Base-by-base conservation (phyloP, 192 early-diverging fungal genomes). In the Rhizophlyctis rosea region DNA sequence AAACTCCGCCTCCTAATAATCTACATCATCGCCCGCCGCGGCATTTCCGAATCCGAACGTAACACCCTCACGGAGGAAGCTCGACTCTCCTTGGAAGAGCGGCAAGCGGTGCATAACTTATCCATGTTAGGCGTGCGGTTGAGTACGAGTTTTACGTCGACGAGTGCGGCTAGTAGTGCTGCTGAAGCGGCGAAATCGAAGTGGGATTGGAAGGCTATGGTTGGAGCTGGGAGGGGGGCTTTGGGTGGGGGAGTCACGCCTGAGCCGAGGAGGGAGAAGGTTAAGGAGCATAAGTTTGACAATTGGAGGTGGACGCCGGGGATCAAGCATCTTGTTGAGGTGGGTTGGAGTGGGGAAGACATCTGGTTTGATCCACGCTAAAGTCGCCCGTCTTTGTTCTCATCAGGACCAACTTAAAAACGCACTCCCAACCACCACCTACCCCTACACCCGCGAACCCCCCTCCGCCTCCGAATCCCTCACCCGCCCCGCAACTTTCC, bases 41-140 rank as follows among this genome's bases (percentile, higher is more conserved):
- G 87, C 23, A 64, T 94, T 1, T 59, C 75, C 29, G 85, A 87
- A 23, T 73, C 76, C 16, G 87, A 93, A 33, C 77, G 86, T 0
- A 81, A 87, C n/a, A 69, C 76, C 50, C 66, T 94, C 25, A 61
- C 90, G 33, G 78, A 80, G 2, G 72, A 75, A 52, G 89, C 88
- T 27, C 75, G 81, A 32, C 74, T 94, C 16, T 72, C 73, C 16
- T 65, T 80, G 11, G 80, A 85, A 24, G 86, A 91, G 49, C 73
- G 77, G 18, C 90, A 91, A 28, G 90, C 90, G 2, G 78, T 94
- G 30, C 84, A 80, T 34, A 94, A 94, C 67, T 65, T 92, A 16
- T 59, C 68, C 25, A 66, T 86, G 24, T 68, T 94, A n/a, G 90
- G 89, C 9, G 78, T 91, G 1, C 72, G 85, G 47, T 71, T 90